phyloP scores from a whole-genome alignment of 1,284 basidiomycete genomes.

The Ganoderma lucidum region DNA sequence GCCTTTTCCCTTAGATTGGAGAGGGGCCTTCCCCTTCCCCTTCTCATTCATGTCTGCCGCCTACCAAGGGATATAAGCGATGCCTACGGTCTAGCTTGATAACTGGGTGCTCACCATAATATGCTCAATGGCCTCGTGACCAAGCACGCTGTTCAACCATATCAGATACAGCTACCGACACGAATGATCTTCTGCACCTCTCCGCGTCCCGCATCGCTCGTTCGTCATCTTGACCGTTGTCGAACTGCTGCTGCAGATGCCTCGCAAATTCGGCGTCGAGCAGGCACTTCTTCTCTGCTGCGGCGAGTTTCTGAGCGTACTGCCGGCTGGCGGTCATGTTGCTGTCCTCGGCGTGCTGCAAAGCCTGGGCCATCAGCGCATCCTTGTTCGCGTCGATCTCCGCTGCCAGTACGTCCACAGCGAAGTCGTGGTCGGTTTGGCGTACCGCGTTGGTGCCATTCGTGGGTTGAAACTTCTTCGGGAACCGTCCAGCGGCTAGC shows the following conservation, averaged over 20 bases:
- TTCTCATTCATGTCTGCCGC: constrained; percentile 44
- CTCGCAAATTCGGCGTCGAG: constrained; percentile 50
- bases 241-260: constrained; percentile 44
- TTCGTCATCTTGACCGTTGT: constrained; percentile 39
- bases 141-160: constrained; percentile 36
- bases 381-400: constrained; percentile 44
- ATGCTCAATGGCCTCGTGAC: constrained; percentile 38
- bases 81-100: constrained; percentile 1
- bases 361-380: constrained; percentile 43
- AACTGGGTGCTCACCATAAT: constrained; percentile 39
- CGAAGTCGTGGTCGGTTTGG: constrained; percentile 41
- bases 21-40: constrained; percentile 40
- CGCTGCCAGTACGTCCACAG: constrained; percentile 40
- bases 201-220: constrained; percentile 42
- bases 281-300: constrained; percentile 48
- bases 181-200: constrained; percentile 33
- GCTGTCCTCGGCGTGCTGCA: constrained; percentile 42
- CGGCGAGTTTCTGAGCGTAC: constrained; percentile 48
- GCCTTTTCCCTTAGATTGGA: constrained; percentile 29
- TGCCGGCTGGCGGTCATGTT: constrained; percentile 40
- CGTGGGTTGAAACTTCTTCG: constrained; percentile 25
- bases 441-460: constrained; percentile 10
- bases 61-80: constrained; percentile 27
- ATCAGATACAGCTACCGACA: not conserved
- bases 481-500: constrained; percentile 35